Conservation (phyloP, 108 stramenopile species). For the Skeletonema costatum region DNA sequence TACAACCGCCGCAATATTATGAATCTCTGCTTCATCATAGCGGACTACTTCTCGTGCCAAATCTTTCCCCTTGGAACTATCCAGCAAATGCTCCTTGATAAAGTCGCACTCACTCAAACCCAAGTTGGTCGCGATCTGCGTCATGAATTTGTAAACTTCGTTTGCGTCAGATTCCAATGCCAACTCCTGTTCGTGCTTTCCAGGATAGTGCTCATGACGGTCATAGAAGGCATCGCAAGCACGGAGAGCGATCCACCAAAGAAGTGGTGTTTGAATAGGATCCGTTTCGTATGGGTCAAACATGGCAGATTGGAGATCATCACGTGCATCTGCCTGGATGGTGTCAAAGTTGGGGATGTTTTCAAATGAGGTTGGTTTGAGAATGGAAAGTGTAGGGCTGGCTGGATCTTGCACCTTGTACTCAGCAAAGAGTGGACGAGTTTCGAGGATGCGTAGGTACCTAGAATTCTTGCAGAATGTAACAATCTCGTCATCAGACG, state of each 20-base stretch:
- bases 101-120: slow-evolving; percentile 59
- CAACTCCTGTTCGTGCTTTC: slow-evolving; percentile 52
- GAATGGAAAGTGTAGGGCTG: slow-evolving; percentile 16
- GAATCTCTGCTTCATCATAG: slow-evolving; percentile 89
- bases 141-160: slow-evolving; percentile 51
- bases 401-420: slow-evolving; percentile 40
- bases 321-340: slow-evolving; percentile 28
- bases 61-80: slow-evolving; percentile 38
- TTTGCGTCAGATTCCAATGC: slow-evolving; percentile 61
- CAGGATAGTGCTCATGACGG: slow-evolving; percentile 75
- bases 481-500: slow-evolving; percentile 57
- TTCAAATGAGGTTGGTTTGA: not conserved
- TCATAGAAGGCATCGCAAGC: slow-evolving; percentile 80
- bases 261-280: slow-evolving; percentile 68
- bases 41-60: slow-evolving; percentile 81
- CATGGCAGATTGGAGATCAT: slow-evolving; percentile 51
- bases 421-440: slow-evolving; percentile 63
- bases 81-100: slow-evolving; percentile 23
- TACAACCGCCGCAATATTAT: slow-evolving; percentile 84
- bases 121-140: slow-evolving; percentile 45
- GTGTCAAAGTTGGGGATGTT: slow-evolving; percentile 28
- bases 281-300: slow-evolving; percentile 75
- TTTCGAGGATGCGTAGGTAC: slow-evolving; percentile 59
- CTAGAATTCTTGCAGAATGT: slow-evolving; percentile 82
- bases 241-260: slow-evolving; percentile 86